Percentiles rank a stretch among this genome's conserved stretches.
phyloP scores from a whole-genome alignment of 345 rosid genomes.

The Camelina laxa region DNA sequence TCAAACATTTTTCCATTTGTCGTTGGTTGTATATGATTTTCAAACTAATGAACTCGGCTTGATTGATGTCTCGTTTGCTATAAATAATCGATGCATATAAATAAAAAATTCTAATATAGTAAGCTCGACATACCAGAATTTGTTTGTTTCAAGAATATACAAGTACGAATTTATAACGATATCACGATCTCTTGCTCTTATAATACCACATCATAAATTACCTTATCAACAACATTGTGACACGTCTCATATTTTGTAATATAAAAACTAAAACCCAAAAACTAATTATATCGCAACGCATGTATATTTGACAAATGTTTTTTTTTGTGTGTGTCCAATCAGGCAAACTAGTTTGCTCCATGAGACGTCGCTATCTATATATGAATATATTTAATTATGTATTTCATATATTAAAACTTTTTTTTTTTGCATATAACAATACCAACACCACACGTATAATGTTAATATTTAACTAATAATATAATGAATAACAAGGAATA shows the following conservation, averaged over 20 bases:
- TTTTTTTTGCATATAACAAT: no score
- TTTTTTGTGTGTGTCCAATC: background rate
- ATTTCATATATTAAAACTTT: background rate
- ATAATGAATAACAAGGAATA: background rate
- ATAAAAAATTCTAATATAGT: background rate
- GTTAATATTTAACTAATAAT: no score
- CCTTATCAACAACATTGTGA: background rate
- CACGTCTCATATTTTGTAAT: background rate
- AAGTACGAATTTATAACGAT: background rate
- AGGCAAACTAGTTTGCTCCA: background rate
- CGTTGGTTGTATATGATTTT: background rate
- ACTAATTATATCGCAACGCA: background rate
- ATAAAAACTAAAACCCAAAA: no score
- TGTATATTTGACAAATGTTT: background rate
- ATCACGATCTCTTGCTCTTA: no score
- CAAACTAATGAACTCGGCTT: background rate
- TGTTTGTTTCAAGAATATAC: background rate
- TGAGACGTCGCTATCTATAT: background rate
- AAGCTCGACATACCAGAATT: conserved; percentile 11
- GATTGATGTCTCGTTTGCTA: background rate
- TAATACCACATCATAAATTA: background rate
- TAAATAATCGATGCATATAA: conserved; percentile 1
- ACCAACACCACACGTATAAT: no score
- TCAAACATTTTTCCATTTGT: conserved; percentile 1
- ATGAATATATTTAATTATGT: background rate